These are phyloP conservation scores for Priceomyces haplophilus DNA, from an alignment of 805 yeast species.

Conservation along the genomic window DNA sequence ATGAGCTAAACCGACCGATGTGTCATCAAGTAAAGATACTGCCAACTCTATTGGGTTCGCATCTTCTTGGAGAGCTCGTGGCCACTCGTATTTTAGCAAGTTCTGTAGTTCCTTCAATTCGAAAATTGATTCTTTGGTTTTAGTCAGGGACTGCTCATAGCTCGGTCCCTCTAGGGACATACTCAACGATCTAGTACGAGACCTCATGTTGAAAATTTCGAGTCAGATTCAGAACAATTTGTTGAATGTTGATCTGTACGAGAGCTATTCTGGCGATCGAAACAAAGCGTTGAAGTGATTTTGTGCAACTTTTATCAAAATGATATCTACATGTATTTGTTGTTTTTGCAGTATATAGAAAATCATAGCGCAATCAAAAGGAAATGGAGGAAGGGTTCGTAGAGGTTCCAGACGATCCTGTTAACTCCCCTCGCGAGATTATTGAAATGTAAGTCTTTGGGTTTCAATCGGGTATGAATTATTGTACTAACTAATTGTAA, in stretches of 20 bases:
- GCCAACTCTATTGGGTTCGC: constrained; percentile 85
- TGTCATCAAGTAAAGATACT: constrained; percentile 73
- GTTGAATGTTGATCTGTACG: neutral
- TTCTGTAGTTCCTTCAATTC: constrained; percentile 36
- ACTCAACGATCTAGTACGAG: constrained; percentile 23
- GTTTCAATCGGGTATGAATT: neutral
- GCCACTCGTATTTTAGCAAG: constrained; percentile 43
- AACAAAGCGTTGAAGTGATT: neutral
- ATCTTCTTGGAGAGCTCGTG: constrained; percentile 37
- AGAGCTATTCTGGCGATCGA: neutral
- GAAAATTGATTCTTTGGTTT: constrained; percentile 25
- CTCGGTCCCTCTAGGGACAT: constrained; percentile 19
- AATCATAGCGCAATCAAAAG: no score
- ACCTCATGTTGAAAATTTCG: constrained; percentile 10
- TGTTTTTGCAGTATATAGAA: neutral
- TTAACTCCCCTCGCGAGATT: constrained; percentile 9
- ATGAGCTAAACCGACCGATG: constrained; percentile 88
- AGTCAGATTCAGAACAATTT: neutral
- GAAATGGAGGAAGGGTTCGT: constrained; percentile 11
- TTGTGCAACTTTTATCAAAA: neutral
- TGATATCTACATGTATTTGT: neutral
- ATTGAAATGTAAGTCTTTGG: constrained; percentile 21
- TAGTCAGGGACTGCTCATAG: constrained; percentile 16
- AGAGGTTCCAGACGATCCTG: constrained; percentile 11
- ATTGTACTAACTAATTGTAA: neutral